phyloP scores from a whole-genome alignment of 2,329 filamentous ascomycete genomes.

The Huntiella abstrusa region DNA sequence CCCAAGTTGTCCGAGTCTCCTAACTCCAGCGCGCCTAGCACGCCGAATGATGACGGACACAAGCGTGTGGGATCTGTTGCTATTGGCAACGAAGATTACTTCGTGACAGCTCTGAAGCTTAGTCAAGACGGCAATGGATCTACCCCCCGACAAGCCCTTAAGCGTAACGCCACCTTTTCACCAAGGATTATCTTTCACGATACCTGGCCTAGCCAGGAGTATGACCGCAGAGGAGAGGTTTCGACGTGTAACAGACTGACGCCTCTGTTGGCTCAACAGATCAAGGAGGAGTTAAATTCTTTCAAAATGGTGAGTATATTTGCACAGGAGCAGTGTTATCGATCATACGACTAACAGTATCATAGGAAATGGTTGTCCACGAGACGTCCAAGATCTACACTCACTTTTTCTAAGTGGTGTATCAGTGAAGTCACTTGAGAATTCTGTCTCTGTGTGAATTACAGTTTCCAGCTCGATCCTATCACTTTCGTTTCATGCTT shows the following conservation, averaged over 20 bases:
- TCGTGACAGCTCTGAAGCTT: slow-evolving; percentile 57
- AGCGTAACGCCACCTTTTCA: slow-evolving; percentile 59
- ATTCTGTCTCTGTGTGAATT: no score
- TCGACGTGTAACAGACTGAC: slow-evolving; percentile 96
- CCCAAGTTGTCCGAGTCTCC: slow-evolving; percentile 57
- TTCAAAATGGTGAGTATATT: slow-evolving; percentile 78
- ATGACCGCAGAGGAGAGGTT: slow-evolving; percentile 87
- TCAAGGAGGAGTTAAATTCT: slow-evolving; percentile 96
- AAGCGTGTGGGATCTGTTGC: slow-evolving; percentile 50
- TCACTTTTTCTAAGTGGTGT: slow-evolving; percentile 76
- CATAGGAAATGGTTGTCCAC: slow-evolving; percentile 97
- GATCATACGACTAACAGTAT: neutral
- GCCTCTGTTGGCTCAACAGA: slow-evolving; percentile 92
- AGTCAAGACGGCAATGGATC: slow-evolving; percentile 65
- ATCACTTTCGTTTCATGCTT: no score
- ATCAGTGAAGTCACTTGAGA: neutral
- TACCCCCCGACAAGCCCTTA: slow-evolving; percentile 50
- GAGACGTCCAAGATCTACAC: slow-evolving; percentile 98
- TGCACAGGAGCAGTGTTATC: neutral
- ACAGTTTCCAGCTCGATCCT: no score
- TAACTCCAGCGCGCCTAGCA: slow-evolving; percentile 70
- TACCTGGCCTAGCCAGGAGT: slow-evolving; percentile 89
- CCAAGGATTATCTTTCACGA: slow-evolving; percentile 89
- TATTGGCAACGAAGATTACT: slow-evolving; percentile 76
- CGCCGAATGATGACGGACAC: slow-evolving; percentile 63